These are phyloP conservation scores for Vitis hybrid DNA, from an alignment of 177 flowering plant species.

Conservation along the genomic window DNA sequence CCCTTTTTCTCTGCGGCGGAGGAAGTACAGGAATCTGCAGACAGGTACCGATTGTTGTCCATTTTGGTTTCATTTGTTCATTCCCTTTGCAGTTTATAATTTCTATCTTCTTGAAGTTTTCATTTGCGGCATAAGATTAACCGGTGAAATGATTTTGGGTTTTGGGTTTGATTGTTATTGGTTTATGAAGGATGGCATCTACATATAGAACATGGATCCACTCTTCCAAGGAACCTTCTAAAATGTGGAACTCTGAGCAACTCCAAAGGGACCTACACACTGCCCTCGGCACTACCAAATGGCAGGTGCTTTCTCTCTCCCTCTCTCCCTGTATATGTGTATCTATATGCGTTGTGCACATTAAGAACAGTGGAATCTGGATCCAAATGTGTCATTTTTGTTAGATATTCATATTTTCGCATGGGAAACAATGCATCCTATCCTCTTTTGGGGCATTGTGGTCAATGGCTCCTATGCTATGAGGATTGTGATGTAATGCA, in stretches of 20 bases:
- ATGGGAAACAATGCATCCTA: too few species aligned
- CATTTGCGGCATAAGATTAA: neutral
- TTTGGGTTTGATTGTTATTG: neutral
- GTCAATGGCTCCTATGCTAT: too few species aligned
- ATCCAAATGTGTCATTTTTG: too few species aligned
- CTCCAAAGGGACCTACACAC: slow-evolving; percentile 71
- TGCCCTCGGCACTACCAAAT: slow-evolving; percentile 88
- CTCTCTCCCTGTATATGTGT: neutral
- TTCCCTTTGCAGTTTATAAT: neutral
- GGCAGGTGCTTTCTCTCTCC: slow-evolving; percentile 66
- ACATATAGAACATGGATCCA: slow-evolving; percentile 87
- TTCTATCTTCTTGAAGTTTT: neutral
- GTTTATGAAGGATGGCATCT: slow-evolving; percentile 81
- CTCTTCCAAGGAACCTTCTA: slow-evolving; percentile 42
- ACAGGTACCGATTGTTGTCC: slow-evolving; percentile 46
- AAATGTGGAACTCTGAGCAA: slow-evolving; percentile 48
- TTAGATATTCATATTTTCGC: too few species aligned
- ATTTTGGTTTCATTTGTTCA: slow-evolving; percentile 1
- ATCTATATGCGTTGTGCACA: neutral
- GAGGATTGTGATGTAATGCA: too few species aligned
- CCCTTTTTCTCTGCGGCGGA: slow-evolving; percentile 92
- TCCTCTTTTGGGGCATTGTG: too few species aligned
- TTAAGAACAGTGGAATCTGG: neutral
- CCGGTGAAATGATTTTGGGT: neutral
- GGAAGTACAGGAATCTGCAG: slow-evolving; percentile 94